Evolutionary conservation across 768 basidiomycete species (phyloP).

Genomic region (Lepiota brunneoincarnata): DNA sequence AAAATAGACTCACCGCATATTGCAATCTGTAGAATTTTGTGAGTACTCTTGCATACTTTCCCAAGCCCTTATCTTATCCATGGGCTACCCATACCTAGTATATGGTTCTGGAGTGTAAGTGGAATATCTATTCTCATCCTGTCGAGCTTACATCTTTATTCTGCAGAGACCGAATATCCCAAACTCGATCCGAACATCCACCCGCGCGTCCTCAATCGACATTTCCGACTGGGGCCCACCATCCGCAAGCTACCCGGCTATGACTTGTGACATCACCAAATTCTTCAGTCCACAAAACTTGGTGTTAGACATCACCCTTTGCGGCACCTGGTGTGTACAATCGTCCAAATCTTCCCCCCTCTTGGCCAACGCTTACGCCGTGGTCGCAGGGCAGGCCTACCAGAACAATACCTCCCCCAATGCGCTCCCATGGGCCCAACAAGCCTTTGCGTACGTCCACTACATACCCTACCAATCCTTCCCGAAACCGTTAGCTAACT

Average conservation of each 20-base stretch:
- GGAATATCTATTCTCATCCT: not conserved
- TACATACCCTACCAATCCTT: not conserved
- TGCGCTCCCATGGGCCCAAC: not conserved
- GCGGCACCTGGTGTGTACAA: constrained; percentile 39
- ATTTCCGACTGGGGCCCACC: constrained; percentile 55
- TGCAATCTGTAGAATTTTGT: constrained; percentile 14
- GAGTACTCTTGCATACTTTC: constrained; percentile 4
- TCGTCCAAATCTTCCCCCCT: not conserved
- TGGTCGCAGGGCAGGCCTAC: not conserved
- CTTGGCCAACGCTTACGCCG: not conserved
- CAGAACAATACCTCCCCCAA: constrained; percentile 4
- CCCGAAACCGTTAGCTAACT: no score
- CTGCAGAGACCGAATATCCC: constrained; percentile 42
- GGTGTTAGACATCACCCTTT: constrained; percentile 68
- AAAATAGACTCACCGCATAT: no score
- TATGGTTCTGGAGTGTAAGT: constrained; percentile 45
- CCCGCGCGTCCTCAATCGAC: constrained; percentile 33
- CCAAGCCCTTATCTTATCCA: not conserved
- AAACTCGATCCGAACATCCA: constrained; percentile 29
- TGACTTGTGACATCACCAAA: constrained; percentile 48
- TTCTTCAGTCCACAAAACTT: constrained; percentile 65
- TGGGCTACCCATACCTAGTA: constrained; percentile 15
- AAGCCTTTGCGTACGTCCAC: not conserved
- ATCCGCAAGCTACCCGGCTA: constrained; percentile 56
- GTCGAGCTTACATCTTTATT: not conserved